A percentile compares a stretch with the other conserved stretches of the same genome.
Conservation (phyloP, 225 moss, liverwort and hornwort species). For the Thuidium tamariscinum region DNA sequence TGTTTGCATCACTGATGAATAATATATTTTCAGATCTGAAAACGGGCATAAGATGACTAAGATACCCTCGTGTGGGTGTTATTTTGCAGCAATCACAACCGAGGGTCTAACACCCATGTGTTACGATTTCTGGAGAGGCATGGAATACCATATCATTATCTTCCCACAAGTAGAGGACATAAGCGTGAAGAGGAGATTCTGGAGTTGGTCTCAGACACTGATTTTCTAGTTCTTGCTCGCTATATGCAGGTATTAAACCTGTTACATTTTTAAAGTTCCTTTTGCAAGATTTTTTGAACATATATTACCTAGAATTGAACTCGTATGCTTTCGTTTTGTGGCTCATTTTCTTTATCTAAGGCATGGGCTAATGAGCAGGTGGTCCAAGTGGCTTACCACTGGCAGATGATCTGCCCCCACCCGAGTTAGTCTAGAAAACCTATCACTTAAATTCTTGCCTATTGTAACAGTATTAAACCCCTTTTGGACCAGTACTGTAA, state of each 20-base stretch:
- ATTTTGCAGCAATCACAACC: constrained; percentile 78
- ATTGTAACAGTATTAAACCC: neutral
- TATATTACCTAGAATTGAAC: neutral
- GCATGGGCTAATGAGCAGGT: neutral
- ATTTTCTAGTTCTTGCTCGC: constrained; percentile 88
- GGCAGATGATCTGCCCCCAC: neutral
- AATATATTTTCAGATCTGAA: neutral
- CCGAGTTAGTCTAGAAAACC: neutral
- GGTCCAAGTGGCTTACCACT: neutral
- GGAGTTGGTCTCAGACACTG: constrained; percentile 54
- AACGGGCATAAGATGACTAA: neutral
- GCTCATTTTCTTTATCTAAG: neutral
- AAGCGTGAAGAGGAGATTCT: constrained; percentile 84
- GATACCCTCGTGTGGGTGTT: neutral
- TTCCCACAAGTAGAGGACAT: constrained; percentile 61
- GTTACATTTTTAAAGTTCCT: neutral
- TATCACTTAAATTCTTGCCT: neutral
- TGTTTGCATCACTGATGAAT: neutral
- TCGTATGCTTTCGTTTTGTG: neutral
- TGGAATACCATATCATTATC: constrained; percentile 85
- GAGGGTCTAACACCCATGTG: constrained; percentile 88
- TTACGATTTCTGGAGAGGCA: constrained; percentile 88
- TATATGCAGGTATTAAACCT: constrained; percentile 76
- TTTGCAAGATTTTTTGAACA: neutral
- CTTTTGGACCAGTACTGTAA: neutral